phyloP scores from a whole-genome alignment of 2,329 filamentous ascomycete species.

The Colletotrichum costaricense region DNA sequence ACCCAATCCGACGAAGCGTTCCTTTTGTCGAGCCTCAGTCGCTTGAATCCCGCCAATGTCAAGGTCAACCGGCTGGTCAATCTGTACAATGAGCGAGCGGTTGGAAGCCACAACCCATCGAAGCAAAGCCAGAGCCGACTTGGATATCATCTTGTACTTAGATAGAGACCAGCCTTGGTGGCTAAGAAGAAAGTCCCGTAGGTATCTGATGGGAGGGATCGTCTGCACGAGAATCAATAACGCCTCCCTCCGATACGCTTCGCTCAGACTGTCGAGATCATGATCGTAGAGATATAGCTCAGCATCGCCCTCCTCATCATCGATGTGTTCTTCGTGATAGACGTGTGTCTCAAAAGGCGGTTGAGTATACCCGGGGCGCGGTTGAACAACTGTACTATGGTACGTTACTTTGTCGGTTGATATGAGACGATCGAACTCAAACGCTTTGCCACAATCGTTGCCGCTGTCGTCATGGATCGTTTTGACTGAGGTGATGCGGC shows the following conservation, averaged over 20 bases:
- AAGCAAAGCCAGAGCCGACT: constrained; percentile 74
- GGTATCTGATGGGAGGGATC: constrained; percentile 70
- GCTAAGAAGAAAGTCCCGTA: constrained; percentile 61
- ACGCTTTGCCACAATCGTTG: constrained; percentile 37
- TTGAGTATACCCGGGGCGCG: too few species aligned
- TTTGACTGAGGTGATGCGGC: constrained; percentile 20
- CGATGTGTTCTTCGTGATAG: not conserved
- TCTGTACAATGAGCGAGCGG: constrained; percentile 84
- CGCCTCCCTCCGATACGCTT: constrained; percentile 59
- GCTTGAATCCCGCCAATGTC: not conserved
- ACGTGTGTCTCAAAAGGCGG: not conserved
- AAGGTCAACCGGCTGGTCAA: constrained; percentile 57
- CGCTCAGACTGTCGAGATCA: constrained; percentile 67
- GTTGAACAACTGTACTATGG: too few species aligned
- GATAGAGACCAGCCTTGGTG: constrained; percentile 53
- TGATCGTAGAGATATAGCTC: constrained; percentile 57
- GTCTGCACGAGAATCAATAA: constrained; percentile 64
- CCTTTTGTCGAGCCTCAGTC: constrained; percentile 43
- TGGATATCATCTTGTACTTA: constrained; percentile 66
- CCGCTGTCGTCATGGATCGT: constrained; percentile 45
- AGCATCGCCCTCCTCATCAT: constrained; percentile 21
- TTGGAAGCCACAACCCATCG: constrained; percentile 94
- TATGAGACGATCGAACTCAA: constrained; percentile 19
- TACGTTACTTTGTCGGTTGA: not conserved
- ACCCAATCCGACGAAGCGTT: constrained; percentile 71